Base-by-base conservation (phyloP, 495 filamentous ascomycete species). In the Aspergillus steynii region DNA sequence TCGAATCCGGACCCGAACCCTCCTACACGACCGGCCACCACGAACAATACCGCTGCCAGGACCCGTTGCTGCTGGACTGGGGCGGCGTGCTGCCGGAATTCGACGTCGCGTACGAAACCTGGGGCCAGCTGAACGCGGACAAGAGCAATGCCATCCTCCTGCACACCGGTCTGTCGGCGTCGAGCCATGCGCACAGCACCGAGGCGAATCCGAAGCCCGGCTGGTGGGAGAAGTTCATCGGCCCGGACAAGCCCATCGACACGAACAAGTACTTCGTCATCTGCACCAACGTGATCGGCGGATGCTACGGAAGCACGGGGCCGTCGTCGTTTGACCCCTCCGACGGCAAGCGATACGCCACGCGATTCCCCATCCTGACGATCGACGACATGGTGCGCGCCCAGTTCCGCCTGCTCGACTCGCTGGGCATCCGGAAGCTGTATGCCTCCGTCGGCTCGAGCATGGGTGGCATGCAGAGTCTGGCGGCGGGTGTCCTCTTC, bases 191-290 rank as follows among this genome's bases (percentile, higher is more conserved):
- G 2, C 92, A 94, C 64, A 97, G 92, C 49, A 98, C 94, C 27
- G 78, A 81, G 42, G 80, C 76, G 14, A 99, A 98, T 71, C 85
- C 90, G 0, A 90, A 96, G 72, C 87, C 90, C 0, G 95, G 95
- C 0, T 99, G 95, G 95, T 99, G 95, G 95, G 96, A 99, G 78
- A 96, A 90, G 72, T 99, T 99, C 73, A 97, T 99, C 64, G 95
- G 95, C 0, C 90, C 96, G 0, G 93, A 91, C 0, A 81, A 83
- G 32, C 87, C 92, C 26, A 73, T 99, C 6, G 91, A 99, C 73
- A 99, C 96, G 2, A 73, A 94, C 67, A 94, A 91, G 68, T 96
- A 96, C 76, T 90, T 89, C 70, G 76, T 99, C 53, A 92, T 99
- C 62, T 99, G 95, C 75, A 98, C 96, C 8, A 99, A 99, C 72